Conservation (phyloP, 257 asterid genomes). For the Jaltomata sinuosa region DNA sequence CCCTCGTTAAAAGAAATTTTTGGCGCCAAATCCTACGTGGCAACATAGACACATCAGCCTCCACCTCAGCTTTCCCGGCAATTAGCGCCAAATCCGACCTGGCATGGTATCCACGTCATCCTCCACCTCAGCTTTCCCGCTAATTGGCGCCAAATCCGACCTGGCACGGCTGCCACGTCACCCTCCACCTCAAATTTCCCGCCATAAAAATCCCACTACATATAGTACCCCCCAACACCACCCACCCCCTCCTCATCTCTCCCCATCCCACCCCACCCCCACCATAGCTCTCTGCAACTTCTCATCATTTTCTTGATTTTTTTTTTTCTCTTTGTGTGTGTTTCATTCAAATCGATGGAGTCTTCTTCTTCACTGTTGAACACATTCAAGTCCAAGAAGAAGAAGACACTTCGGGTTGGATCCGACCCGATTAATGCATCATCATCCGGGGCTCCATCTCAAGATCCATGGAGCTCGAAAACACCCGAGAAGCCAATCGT, state of each 20-base stretch:
- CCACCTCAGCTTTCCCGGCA: neutral
- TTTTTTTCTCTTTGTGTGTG: too few relatives aligned
- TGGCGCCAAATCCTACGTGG: slow-evolving; percentile 11
- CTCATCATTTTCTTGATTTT: neutral
- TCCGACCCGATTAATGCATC: neutral
- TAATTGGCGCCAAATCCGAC: neutral
- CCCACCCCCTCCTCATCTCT: neutral
- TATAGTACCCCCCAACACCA: neutral
- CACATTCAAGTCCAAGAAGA: slow-evolving; percentile 40
- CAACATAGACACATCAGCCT: slow-evolving; percentile 19
- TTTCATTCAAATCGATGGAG: slow-evolving; percentile 29
- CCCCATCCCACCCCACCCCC: too few relatives aligned
- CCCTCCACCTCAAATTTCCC: too few relatives aligned
- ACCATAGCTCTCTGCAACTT: neutral
- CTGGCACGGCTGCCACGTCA: neutral
- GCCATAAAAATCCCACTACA: slow-evolving; percentile 34
- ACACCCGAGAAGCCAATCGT: slow-evolving; percentile 61
- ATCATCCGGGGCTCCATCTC: slow-evolving; percentile 5
- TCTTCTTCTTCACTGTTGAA: slow-evolving; percentile 17
- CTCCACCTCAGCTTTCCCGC: slow-evolving; percentile 2
- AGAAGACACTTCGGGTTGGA: slow-evolving; percentile 19
- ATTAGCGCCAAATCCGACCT: slow-evolving; percentile 42
- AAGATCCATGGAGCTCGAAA: slow-evolving; percentile 36
- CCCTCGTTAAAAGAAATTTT: neutral
- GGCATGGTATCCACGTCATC: neutral